Evolutionary conservation across 192 early-diverging fungal species (phyloP), one percentile per base, ranked within the genome.

Genomic region (Dissophora ornata): DNA sequence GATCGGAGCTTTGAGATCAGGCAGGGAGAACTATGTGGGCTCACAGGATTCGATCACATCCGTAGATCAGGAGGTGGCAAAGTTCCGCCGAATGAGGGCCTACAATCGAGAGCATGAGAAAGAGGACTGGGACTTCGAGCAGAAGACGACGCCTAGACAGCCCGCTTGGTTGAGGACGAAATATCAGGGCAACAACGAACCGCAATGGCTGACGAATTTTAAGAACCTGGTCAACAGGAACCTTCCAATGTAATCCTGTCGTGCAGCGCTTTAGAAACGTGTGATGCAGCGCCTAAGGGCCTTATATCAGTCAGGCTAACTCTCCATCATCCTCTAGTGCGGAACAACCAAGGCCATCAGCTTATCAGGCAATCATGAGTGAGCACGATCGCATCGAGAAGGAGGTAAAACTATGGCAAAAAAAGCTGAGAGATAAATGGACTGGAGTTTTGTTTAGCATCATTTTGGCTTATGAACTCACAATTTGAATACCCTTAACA

Each of bases 241-340:
- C 13, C 33, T 77, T 0, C 71, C 71, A 55, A 67, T 49, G 71
- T 77, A 67, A n/a, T n/a, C n/a, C n/a, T n/a, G n/a, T n/a, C n/a
- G n/a, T n/a, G n/a, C n/a, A n/a, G n/a, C n/a, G n/a, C n/a, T n/a
- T n/a, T n/a, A n/a, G n/a, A n/a, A n/a, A n/a, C n/a, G n/a, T n/a
- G n/a, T n/a, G n/a, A 34, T 38, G 5, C 8, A n/a, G 22, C 53
- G 13, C 10, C 12, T 9, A 21, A 38, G 13, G 6, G 13, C 36
- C 13, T 38, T 13, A 38, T 13, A 38, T 38, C 33, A 36, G 32
- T 18, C 15, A 32, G 12, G 12, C 30, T 55, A 13, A n/a, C 26
- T 34, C 47, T 62, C 18, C 18, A 29, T 18, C 48, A 12, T 4
- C 53, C 10, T 45, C 10, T n/a, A 64, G 62, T 10, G 41, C 66